Evolutionary conservation across 73 alveolate species (phyloP).

Genomic region (Uronychia binucleata): DNA sequence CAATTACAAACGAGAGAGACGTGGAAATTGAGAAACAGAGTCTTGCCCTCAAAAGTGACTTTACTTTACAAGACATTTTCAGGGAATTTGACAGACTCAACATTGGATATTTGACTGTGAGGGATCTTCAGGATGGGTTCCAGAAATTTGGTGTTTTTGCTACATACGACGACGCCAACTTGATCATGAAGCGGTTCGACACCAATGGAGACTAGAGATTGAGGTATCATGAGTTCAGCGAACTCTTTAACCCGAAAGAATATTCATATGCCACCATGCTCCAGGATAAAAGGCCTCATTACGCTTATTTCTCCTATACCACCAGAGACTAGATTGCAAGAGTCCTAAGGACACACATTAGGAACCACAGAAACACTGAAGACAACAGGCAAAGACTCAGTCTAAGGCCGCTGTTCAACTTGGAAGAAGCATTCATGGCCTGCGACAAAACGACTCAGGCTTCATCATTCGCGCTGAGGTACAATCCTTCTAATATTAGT

Average conservation of each 20-base stretch:
- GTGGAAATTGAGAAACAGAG: slow-evolving; percentile 18
- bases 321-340: background rate
- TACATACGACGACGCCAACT: background rate
- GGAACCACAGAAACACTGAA: background rate
- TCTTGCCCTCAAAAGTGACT: slow-evolving; percentile 1
- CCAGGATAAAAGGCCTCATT: background rate
- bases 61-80: slow-evolving; percentile 17
- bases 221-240: slow-evolving; percentile 5
- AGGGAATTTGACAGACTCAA: slow-evolving; percentile 6
- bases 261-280: background rate
- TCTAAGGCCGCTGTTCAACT: slow-evolving; percentile 4
- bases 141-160: background rate
- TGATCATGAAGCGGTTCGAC: background rate
- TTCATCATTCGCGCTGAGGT: slow-evolving; percentile 13
- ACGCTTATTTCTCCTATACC: background rate
- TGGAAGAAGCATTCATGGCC: slow-evolving; percentile 8
- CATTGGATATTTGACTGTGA: background rate
- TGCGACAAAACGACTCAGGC: background rate
- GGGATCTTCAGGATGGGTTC: slow-evolving; percentile 14
- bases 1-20: background rate
- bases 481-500: background rate
- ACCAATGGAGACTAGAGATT: slow-evolving; percentile 4
- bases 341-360: background rate
- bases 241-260: slow-evolving; percentile 7
- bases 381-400: background rate